A percentile compares a stretch with the other conserved stretches of the same genome.
Conservation (phyloP, 257 asterid species). For the Thymus quinquecostatus region DNA sequence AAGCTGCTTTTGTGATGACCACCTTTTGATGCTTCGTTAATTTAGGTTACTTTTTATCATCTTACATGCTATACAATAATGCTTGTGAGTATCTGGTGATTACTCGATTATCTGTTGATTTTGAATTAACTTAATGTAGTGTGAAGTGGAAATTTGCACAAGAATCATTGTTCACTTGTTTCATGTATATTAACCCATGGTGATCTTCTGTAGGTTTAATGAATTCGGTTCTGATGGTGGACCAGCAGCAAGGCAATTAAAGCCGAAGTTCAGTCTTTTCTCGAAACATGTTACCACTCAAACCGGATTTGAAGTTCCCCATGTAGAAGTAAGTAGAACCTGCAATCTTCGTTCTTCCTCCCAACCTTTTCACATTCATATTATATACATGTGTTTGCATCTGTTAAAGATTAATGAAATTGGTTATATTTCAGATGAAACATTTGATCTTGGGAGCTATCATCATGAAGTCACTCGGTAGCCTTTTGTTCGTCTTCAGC, state of each 20-base stretch:
- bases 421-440: slow-evolving; percentile 52
- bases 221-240: slow-evolving; percentile 88
- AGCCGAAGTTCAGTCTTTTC: slow-evolving; percentile 69
- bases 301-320: slow-evolving; percentile 63
- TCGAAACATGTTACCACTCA: slow-evolving; percentile 60
- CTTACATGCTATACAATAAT: background rate
- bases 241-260: slow-evolving; percentile 62
- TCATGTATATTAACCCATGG: background rate
- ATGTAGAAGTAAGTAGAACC: slow-evolving; percentile 59
- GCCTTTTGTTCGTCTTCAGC: slow-evolving; percentile 77
- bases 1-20: slow-evolving; percentile 5
- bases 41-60: background rate
- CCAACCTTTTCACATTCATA: background rate
- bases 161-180: background rate
- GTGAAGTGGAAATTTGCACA: background rate
- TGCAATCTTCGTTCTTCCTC: background rate
- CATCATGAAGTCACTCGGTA: slow-evolving; percentile 68
- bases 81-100: background rate
- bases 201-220: slow-evolving; percentile 48
- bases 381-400: background rate
- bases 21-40: slow-evolving; percentile 2
- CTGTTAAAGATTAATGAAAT: slow-evolving; percentile 3
- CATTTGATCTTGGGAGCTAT: slow-evolving; percentile 73
- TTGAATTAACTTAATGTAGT: slow-evolving; percentile 2
- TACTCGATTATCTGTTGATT: slow-evolving; percentile 3